Conservation (phyloP, 1,139 yeast species). For the Pichia sp. region DNA sequence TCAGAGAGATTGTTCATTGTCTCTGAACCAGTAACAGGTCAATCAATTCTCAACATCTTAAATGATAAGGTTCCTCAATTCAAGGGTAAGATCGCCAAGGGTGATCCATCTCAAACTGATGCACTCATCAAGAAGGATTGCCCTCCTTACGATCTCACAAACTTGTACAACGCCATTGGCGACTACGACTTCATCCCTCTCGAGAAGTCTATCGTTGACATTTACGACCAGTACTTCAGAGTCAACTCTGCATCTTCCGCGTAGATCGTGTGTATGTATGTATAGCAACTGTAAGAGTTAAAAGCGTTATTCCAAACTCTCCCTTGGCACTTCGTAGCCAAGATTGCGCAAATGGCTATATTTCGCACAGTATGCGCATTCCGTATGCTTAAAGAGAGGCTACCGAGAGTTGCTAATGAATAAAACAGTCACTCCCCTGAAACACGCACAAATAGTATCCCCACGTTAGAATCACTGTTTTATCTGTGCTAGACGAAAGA, state of each 20-base stretch:
- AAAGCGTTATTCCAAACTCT: too few species aligned
- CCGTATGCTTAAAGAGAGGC: too few species aligned
- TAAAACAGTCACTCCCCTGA: too few species aligned
- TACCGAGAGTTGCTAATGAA: too few species aligned
- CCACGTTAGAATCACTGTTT: too few species aligned
- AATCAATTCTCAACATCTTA: slow-evolving; percentile 32
- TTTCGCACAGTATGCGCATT: too few species aligned
- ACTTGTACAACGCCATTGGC: slow-evolving; percentile 24
- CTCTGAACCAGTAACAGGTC: slow-evolving; percentile 31
- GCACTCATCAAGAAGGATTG: slow-evolving; percentile 2
- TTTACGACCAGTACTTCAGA: slow-evolving; percentile 31
- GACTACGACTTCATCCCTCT: slow-evolving; percentile 34
- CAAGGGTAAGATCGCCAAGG: slow-evolving; percentile 32
- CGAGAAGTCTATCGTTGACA: slow-evolving; percentile 34
- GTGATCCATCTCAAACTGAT: slow-evolving; percentile 28
- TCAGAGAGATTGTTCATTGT: slow-evolving; percentile 36
- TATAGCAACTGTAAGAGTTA: too few species aligned
- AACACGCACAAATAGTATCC: too few species aligned
- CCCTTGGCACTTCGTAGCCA: too few species aligned
- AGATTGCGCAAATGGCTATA: too few species aligned
- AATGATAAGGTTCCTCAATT: slow-evolving; percentile 33
- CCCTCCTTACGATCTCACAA: slow-evolving; percentile 11
- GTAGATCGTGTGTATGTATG: too few species aligned
- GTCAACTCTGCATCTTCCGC: background rate
- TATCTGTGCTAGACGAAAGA: too few species aligned